Evolutionary conservation across 176 grass and related monocot genomes (phyloP).

Genomic region (Triticum aestivum): DNA sequence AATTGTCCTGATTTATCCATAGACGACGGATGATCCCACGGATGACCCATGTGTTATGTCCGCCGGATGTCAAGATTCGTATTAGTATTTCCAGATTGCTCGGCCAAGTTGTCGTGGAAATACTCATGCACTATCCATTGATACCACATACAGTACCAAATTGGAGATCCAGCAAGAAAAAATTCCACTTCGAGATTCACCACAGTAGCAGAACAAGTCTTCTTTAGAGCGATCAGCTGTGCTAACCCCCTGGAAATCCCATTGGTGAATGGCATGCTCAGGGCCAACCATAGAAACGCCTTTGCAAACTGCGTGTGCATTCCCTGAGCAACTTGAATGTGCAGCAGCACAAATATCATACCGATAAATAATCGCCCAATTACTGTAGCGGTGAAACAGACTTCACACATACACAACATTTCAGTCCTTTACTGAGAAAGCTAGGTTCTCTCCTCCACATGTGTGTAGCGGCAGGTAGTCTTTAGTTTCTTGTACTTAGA

Average conservation of each 20-base stretch:
- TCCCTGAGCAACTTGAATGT: slow-evolving; percentile 60
- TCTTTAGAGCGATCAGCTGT: slow-evolving; percentile 53
- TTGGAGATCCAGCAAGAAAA: slow-evolving; percentile 51
- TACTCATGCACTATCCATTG: slow-evolving; percentile 68
- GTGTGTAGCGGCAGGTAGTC: slow-evolving; percentile 54
- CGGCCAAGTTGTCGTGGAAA: slow-evolving; percentile 61
- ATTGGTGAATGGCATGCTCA: slow-evolving; percentile 6
- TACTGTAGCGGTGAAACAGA: slow-evolving; percentile 43
- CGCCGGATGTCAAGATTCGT: too few relatives aligned
- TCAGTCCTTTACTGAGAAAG: slow-evolving; percentile 51
- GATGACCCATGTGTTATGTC: too few relatives aligned
- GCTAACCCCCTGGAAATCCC: slow-evolving; percentile 55
- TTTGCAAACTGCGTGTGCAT: slow-evolving; percentile 73
- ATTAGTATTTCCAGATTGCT: slow-evolving; percentile 49
- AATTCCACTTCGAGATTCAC: slow-evolving; percentile 60
- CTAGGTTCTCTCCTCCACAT: slow-evolving; percentile 54
- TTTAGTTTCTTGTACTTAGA: slow-evolving; percentile 55
- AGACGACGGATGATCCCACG: too few relatives aligned
- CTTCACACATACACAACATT: slow-evolving; percentile 66
- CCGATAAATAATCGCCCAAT: slow-evolving; percentile 30
- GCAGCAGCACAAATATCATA: slow-evolving; percentile 65
- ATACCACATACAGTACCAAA: slow-evolving; percentile 87
- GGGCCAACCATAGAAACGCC: slow-evolving; percentile 61
- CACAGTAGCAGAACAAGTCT: slow-evolving; percentile 69
- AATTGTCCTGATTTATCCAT: too few relatives aligned